These are phyloP conservation scores for Tetracladium setigerum DNA, from an alignment of 495 filamentous ascomycete species.

Conservation along the genomic window DNA sequence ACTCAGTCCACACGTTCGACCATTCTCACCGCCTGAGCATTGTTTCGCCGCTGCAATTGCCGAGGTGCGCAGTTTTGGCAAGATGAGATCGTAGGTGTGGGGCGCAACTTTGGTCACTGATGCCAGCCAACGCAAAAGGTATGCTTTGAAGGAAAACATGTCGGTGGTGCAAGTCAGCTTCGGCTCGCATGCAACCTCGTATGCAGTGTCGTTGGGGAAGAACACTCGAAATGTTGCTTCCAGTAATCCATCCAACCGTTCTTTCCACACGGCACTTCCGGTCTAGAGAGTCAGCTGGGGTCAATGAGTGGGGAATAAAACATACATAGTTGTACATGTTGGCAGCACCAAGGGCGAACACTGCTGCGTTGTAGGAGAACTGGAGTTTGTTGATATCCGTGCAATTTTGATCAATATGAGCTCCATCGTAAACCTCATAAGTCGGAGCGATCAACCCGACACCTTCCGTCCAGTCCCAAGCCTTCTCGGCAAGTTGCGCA, in stretches of 20 bases:
- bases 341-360: slow-evolving; percentile 65
- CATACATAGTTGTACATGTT: slow-evolving; percentile 68
- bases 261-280: slow-evolving; percentile 25
- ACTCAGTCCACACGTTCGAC: slow-evolving; percentile 58
- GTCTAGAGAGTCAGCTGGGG: slow-evolving; percentile 9
- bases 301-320: slow-evolving; percentile 6
- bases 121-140: slow-evolving; percentile 77
- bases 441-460: slow-evolving; percentile 57
- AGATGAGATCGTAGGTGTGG: slow-evolving; percentile 51
- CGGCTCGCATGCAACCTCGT: slow-evolving; percentile 69
- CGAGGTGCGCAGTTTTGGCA: slow-evolving; percentile 57
- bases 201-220: slow-evolving; percentile 48
- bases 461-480: slow-evolving; percentile 61
- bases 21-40: slow-evolving; percentile 51
- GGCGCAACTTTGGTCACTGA: slow-evolving; percentile 63
- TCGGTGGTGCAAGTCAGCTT: slow-evolving; percentile 59
- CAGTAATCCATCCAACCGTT: slow-evolving; percentile 12
- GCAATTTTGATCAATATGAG: slow-evolving; percentile 56
- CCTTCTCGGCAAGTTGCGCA: slow-evolving; percentile 61
- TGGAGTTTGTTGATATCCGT: slow-evolving; percentile 52
- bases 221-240: slow-evolving; percentile 36
- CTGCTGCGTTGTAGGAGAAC: slow-evolving; percentile 74
- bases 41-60: slow-evolving; percentile 60
- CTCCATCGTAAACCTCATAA: slow-evolving; percentile 70
- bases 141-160: slow-evolving; percentile 81